These are phyloP conservation scores for Clonostachys rhizophaga DNA, from an alignment of 2,329 filamentous ascomycete genomes.

Conservation along the genomic window DNA sequence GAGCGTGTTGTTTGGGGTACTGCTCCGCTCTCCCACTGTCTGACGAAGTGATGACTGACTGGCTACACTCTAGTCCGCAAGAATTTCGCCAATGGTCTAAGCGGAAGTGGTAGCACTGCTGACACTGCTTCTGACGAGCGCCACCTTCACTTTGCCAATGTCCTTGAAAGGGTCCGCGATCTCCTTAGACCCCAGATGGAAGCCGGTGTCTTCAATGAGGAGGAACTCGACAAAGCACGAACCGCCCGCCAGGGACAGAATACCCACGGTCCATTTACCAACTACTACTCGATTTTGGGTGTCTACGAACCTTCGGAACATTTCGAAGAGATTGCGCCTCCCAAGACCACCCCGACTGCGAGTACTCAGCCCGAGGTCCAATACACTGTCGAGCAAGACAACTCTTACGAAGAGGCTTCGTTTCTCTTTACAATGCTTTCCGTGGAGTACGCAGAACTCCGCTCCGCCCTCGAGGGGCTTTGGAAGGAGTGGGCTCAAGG, in stretches of 20 bases:
- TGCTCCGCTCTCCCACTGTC: too few relatives aligned
- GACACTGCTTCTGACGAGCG: slow-evolving; percentile 1
- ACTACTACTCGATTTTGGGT: neutral
- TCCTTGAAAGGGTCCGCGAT: slow-evolving; percentile 10
- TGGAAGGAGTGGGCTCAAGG: slow-evolving; percentile 4
- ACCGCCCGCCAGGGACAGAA: neutral
- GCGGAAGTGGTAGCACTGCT: neutral
- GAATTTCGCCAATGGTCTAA: neutral
- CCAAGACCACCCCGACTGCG: neutral
- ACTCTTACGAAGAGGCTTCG: neutral
- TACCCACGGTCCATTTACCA: neutral
- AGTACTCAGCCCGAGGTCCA: neutral
- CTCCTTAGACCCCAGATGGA: slow-evolving; percentile 8
- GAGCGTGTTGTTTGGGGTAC: slow-evolving; percentile 7
- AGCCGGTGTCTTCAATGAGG: neutral
- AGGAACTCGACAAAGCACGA: neutral
- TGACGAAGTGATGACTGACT: too few relatives aligned
- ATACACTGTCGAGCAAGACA: neutral
- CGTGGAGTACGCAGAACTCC: slow-evolving; percentile 3
- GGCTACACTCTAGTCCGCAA: neutral
- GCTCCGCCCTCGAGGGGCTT: slow-evolving; percentile 3
- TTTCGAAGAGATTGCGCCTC: neutral
- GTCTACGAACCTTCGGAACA: neutral
- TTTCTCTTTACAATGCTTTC: slow-evolving; percentile 3
- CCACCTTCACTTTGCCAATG: slow-evolving; percentile 9